These are phyloP conservation scores for Favolaschia claudopus DNA, from an alignment of 768 basidiomycete species.

Conservation along the genomic window DNA sequence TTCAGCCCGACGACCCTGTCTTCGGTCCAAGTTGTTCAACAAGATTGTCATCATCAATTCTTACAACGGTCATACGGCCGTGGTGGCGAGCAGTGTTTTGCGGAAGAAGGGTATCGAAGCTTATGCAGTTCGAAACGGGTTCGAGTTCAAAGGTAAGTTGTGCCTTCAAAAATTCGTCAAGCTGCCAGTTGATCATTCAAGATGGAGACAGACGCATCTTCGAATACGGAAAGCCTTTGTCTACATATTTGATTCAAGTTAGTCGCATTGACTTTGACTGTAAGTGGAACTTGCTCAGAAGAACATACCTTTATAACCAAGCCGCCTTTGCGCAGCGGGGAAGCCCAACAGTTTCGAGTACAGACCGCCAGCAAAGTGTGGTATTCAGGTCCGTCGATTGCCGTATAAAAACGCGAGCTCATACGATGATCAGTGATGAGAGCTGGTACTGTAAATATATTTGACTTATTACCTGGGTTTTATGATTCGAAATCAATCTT, in stretches of 20 bases:
- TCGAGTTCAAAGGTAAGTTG: not conserved
- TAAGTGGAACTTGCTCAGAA: no score
- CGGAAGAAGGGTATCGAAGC: slow-evolving; percentile 14
- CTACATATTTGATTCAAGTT: not conserved
- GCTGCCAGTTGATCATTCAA: slow-evolving; percentile 3
- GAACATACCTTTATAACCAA: not conserved
- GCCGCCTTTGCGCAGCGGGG: not conserved
- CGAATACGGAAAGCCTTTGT: not conserved
- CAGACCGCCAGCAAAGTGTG: slow-evolving; percentile 2
- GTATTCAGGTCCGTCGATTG: slow-evolving; percentile 6
- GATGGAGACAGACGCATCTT: not conserved
- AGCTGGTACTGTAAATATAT: no score
- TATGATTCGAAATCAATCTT: no score
- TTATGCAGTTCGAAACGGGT: slow-evolving; percentile 7
- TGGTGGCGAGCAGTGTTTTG: slow-evolving; percentile 14
- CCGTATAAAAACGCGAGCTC: no score
- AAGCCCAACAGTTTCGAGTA: slow-evolving; percentile 4
- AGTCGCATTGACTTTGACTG: slow-evolving; percentile 16
- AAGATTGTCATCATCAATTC: slow-evolving; percentile 11
- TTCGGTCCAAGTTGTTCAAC: not conserved
- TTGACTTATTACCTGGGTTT: no score
- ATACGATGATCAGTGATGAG: no score
- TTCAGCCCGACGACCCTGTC: not conserved
- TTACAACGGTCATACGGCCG: slow-evolving; percentile 9
- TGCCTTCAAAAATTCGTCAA: not conserved